These are phyloP conservation scores for Piper longum DNA, from an alignment of 164 flowering plant species.

Conservation along the genomic window DNA sequence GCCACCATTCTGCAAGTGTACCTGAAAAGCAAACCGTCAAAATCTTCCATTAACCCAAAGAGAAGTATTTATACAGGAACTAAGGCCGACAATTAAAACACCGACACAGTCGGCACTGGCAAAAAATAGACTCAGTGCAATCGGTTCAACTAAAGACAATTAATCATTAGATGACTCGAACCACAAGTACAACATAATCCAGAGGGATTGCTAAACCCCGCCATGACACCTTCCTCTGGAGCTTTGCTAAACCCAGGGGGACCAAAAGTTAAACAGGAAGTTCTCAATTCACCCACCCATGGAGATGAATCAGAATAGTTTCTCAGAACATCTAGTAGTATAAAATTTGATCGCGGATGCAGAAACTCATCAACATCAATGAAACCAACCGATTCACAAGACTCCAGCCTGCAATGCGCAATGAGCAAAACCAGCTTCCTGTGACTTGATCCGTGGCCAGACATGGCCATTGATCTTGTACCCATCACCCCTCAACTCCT, in stretches of 20 bases:
- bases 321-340: slow-evolving; percentile 20
- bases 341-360: slow-evolving; percentile 20
- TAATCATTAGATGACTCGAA: no score
- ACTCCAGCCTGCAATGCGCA: slow-evolving; percentile 48
- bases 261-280: slow-evolving; percentile 67
- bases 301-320: slow-evolving; percentile 21
- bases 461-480: slow-evolving; percentile 30
- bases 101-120: no score
- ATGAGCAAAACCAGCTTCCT: slow-evolving; percentile 82
- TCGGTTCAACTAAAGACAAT: no score
- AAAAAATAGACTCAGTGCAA: no score
- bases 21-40: no score
- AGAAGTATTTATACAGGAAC: no score
- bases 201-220: slow-evolving; percentile 27
- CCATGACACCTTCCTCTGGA: slow-evolving; percentile 50
- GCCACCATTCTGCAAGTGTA: slow-evolving; percentile 36
- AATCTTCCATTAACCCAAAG: no score
- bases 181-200: no score
- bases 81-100: no score
- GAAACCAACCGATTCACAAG: slow-evolving; percentile 75
- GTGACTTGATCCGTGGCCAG: slow-evolving; percentile 92
- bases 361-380: slow-evolving; percentile 83
- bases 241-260: slow-evolving; percentile 49
- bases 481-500: slow-evolving; percentile 9
- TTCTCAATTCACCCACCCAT: slow-evolving; percentile 59